phyloP scores from a whole-genome alignment of 257 asterid genomes.

The Cinchona pubescens region DNA sequence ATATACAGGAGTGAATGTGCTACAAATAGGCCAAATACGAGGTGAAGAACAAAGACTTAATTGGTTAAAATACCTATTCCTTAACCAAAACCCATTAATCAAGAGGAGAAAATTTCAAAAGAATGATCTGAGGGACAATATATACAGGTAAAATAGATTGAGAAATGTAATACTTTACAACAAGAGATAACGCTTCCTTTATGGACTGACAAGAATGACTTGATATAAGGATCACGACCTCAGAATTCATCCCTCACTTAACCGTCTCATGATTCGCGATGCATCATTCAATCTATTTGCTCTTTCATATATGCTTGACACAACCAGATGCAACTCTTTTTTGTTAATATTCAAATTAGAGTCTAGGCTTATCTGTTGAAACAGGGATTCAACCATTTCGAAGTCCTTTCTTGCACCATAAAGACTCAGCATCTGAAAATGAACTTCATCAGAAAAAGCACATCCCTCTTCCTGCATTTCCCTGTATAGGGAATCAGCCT shows the following conservation, averaged over 20 bases:
- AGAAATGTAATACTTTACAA: conserved; percentile 7
- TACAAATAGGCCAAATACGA: too few species aligned
- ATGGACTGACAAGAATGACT: background rate
- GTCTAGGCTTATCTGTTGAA: conserved; percentile 51
- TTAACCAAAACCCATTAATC: background rate
- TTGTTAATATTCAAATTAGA: conserved; percentile 62
- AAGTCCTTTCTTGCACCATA: conserved; percentile 63
- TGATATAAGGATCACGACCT: conserved; percentile 17
- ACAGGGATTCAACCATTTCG: conserved; percentile 54
- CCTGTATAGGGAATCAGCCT: conserved; percentile 55
- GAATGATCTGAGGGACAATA: too few species aligned
- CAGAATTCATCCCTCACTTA: conserved; percentile 51
- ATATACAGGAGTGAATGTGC: background rate
- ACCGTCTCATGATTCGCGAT: conserved; percentile 54
- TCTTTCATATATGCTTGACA: conserved; percentile 73
- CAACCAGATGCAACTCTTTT: conserved; percentile 79
- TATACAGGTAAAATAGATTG: conserved; percentile 6
- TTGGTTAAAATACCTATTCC: background rate
- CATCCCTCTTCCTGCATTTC: conserved; percentile 82
- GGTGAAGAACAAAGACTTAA: background rate
- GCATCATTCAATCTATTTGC: conserved; percentile 81
- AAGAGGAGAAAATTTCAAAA: too few species aligned
- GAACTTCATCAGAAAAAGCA: conserved; percentile 70
- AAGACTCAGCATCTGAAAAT: conserved; percentile 86
- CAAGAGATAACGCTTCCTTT: background rate